Conservation (phyloP, 1,139 yeast genomes). For the Taiozyma sp. region DNA sequence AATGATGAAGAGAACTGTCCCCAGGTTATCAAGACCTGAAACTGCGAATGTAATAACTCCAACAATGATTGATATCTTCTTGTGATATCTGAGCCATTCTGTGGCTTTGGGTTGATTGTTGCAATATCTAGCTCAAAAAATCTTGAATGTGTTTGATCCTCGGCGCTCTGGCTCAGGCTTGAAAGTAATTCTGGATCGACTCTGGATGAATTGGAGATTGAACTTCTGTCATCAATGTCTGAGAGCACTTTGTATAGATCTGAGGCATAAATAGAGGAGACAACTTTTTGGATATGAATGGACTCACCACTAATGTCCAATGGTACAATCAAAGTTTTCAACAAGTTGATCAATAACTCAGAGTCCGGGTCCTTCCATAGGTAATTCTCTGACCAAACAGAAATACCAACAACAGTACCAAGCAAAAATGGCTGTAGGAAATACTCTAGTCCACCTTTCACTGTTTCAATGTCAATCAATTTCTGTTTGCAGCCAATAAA, state of each 20-base stretch:
- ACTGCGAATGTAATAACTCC: slow-evolving; percentile 14
- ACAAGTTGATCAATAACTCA: slow-evolving; percentile 27
- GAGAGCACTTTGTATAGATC: slow-evolving; percentile 21
- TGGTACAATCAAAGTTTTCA: slow-evolving; percentile 31
- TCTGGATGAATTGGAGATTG: neutral
- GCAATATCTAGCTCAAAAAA: slow-evolving; percentile 2
- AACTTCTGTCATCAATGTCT: slow-evolving; percentile 3
- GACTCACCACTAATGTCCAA: slow-evolving; percentile 34
- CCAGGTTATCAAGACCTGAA: slow-evolving; percentile 19
- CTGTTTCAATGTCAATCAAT: slow-evolving; percentile 44
- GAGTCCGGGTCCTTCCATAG: slow-evolving; percentile 32
- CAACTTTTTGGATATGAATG: slow-evolving; percentile 30
- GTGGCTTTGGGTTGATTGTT: neutral
- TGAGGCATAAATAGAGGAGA: slow-evolving; percentile 27
- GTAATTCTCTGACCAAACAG: slow-evolving; percentile 33
- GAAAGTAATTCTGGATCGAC: slow-evolving; percentile 16
- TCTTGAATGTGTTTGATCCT: slow-evolving; percentile 1
- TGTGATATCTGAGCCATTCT: neutral
- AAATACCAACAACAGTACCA: slow-evolving; percentile 39
- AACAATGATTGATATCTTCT: slow-evolving; percentile 9
- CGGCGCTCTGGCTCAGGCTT: slow-evolving; percentile 10
- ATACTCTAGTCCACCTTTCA: slow-evolving; percentile 59
- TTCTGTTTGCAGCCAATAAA: slow-evolving; percentile 56
- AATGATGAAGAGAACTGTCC: slow-evolving; percentile 17
- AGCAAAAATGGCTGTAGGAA: slow-evolving; percentile 57